These are phyloP conservation scores for Pseudohalonectria lignicola DNA, from an alignment of 2,329 filamentous ascomycete genomes.

Conservation along the genomic window DNA sequence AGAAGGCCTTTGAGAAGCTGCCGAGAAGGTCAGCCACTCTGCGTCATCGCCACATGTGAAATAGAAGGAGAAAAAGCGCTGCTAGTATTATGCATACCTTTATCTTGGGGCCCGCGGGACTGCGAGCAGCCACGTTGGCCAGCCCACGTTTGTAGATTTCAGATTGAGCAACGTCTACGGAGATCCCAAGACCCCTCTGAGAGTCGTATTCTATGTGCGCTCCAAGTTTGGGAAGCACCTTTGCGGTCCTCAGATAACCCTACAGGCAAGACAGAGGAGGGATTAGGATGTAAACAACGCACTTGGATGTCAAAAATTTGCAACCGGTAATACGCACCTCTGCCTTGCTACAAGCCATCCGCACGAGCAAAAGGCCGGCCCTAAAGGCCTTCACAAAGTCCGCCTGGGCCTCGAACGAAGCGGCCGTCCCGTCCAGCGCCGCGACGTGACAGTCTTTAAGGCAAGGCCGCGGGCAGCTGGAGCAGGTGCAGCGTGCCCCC, in stretches of 20 bases:
- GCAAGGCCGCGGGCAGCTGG: background rate
- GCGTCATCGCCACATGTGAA: too few species aligned
- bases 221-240: background rate
- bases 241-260: slow-evolving; percentile 2
- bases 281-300: background rate
- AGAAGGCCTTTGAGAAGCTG: background rate
- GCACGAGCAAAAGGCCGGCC: background rate
- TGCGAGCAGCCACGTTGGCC: background rate
- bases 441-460: background rate
- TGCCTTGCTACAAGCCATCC: background rate
- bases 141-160: background rate
- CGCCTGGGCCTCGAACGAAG: background rate
- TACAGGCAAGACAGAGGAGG: background rate
- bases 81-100: background rate
- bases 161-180: background rate
- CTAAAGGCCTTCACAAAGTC: background rate
- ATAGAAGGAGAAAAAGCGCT: background rate
- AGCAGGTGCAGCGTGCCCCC: background rate
- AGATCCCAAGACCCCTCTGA: background rate
- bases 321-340: background rate
- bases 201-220: background rate
- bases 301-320: background rate
- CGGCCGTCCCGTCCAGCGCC: background rate
- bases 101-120: background rate
- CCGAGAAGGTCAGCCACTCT: background rate